Percentiles rank a stretch among this genome's conserved stretches.
phyloP scores from a whole-genome alignment of 1,284 basidiomycete genomes.

The Neolentinus lepideus region DNA sequence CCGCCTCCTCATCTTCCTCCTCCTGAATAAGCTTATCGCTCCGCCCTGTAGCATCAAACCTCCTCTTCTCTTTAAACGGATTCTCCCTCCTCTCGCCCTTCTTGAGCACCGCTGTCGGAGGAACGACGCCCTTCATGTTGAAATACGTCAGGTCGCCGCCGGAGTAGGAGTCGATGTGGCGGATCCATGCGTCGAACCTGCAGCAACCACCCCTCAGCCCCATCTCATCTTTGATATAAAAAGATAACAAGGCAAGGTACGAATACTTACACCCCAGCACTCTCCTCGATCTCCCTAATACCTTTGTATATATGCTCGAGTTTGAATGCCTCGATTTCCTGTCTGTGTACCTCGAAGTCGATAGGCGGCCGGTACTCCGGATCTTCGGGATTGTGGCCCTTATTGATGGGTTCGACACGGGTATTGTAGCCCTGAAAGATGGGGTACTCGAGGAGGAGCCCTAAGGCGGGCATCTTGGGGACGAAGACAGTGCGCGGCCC shows the following conservation, averaged over 20 bases:
- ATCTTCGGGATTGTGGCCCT: conserved; percentile 42
- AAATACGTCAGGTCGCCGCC: conserved; percentile 67
- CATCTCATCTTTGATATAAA: conserved; percentile 6
- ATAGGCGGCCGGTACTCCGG: conserved; percentile 58
- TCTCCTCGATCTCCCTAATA: conserved; percentile 81
- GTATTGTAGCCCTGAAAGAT: conserved; percentile 80
- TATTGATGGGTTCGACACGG: conserved; percentile 54
- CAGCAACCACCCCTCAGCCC: not conserved
- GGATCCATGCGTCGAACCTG: conserved; percentile 76
- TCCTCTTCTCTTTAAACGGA: conserved; percentile 58
- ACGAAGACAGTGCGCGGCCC: conserved; percentile 78
- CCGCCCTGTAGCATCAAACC: conserved; percentile 52
- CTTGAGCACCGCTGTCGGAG: conserved; percentile 55
- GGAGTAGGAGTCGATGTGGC: conserved; percentile 57
- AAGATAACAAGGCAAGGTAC: conserved; percentile 5
- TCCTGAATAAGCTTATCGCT: conserved; percentile 24
- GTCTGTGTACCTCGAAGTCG: conserved; percentile 61
- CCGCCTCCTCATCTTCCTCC: conserved; percentile 40
- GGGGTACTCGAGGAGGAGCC: conserved; percentile 91
- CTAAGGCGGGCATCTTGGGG: conserved; percentile 95
- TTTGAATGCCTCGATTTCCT: conserved; percentile 76
- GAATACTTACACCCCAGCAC: conserved; percentile 70
- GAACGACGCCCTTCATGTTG: conserved; percentile 67
- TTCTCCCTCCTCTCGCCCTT: conserved; percentile 51
- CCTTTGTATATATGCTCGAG: conserved; percentile 76